Evolutionary conservation across 805 yeast genomes (phyloP).

Genomic region (Starmerella vaccinii): DNA sequence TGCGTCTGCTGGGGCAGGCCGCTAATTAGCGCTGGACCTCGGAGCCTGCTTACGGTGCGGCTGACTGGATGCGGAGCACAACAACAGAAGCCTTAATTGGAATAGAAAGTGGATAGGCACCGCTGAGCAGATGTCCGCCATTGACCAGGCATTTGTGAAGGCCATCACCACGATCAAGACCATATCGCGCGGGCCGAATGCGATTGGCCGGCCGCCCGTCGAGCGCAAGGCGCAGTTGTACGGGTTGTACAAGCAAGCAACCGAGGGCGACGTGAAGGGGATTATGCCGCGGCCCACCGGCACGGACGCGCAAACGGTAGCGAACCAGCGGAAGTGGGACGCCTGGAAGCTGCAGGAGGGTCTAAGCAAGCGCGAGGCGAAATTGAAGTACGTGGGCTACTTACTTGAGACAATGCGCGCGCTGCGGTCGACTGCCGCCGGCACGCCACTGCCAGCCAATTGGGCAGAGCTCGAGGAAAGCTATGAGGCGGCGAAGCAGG

Average conservation of each 20-base stretch:
- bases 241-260: conserved; percentile 81
- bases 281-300: conserved; percentile 60
- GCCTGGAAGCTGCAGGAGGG: conserved; percentile 78
- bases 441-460: conserved; percentile 45
- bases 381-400: conserved; percentile 54
- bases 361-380: conserved; percentile 57
- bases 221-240: conserved; percentile 37
- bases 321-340: conserved; percentile 64
- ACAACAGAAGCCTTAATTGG: background rate
- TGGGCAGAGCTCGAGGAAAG: conserved; percentile 57
- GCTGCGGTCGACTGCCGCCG: conserved; percentile 35
- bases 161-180: conserved; percentile 73
- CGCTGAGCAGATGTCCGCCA: conserved; percentile 16
- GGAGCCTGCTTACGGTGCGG: background rate
- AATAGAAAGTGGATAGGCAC: background rate
- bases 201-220: conserved; percentile 22
- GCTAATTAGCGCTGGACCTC: too few species aligned
- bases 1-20: too few species aligned
- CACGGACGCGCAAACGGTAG: conserved; percentile 48
- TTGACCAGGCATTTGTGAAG: conserved; percentile 69
- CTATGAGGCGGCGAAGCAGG: conserved; percentile 40
- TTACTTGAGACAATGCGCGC: conserved; percentile 57
- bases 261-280: conserved; percentile 72
- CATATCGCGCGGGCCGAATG: conserved; percentile 37
- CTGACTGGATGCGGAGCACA: background rate